Evolutionary conservation across 352 stramenopile genomes (phyloP).

Genomic region (Phytophthora brassicae): DNA sequence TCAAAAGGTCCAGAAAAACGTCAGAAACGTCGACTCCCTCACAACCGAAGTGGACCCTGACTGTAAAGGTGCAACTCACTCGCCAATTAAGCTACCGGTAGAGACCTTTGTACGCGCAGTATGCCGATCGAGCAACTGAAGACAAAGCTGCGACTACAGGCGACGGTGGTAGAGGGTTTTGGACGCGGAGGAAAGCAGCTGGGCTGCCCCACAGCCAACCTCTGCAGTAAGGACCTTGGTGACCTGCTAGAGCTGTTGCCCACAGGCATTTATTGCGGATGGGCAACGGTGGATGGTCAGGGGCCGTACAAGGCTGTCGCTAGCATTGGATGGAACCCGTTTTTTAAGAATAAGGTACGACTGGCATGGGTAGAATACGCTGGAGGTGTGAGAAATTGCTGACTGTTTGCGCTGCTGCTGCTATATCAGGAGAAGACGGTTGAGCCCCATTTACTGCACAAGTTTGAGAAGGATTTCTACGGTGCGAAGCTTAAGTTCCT

Average conservation of each 20-base stretch:
- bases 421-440: conserved; percentile 92
- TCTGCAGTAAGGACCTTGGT: conserved; percentile 86
- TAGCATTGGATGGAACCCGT: conserved; percentile 97
- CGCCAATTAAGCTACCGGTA: no score
- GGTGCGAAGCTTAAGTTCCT: conserved; percentile 92
- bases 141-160: conserved; percentile 76
- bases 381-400: conserved; percentile 2
- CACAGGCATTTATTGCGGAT: conserved; percentile 95
- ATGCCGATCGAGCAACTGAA: conserved; percentile 66
- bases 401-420: conserved; percentile 1
- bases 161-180: conserved; percentile 93
- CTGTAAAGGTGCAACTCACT: background rate
- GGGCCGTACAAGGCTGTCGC: conserved; percentile 93
- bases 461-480: conserved; percentile 96
- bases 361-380: background rate
- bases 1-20: background rate
- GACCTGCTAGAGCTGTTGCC: conserved; percentile 71
- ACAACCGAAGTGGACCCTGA: background rate
- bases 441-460: conserved; percentile 94
- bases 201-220: conserved; percentile 95
- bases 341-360: conserved; percentile 91
- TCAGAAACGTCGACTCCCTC: background rate
- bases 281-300: conserved; percentile 85
- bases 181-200: conserved; percentile 95
- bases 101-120: background rate